These are phyloP conservation scores for Penicillium steckii DNA, from an alignment of 495 filamentous ascomycete genomes.

Conservation along the genomic window DNA sequence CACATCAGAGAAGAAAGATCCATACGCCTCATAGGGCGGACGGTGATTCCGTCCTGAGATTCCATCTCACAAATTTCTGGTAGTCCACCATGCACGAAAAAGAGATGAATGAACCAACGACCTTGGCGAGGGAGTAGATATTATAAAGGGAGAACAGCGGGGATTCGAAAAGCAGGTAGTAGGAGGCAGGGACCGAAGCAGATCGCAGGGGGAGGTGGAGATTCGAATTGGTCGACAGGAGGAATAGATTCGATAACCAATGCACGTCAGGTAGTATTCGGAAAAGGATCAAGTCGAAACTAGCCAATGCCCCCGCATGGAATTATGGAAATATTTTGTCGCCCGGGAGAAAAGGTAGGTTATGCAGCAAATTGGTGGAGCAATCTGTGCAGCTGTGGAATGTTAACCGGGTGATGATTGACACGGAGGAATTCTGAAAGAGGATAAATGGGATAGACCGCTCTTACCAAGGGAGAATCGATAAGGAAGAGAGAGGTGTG, in stretches of 20 bases:
- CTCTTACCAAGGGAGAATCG: conserved; percentile 8
- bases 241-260: conserved; percentile 9
- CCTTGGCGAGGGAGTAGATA: conserved; percentile 1
- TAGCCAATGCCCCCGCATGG: conserved; percentile 12
- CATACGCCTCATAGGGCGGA: conserved; percentile 57
- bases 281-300: conserved; percentile 9
- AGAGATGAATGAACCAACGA: background rate
- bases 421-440: conserved; percentile 7
- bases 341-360: conserved; percentile 28
- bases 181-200: conserved; percentile 4
- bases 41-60: conserved; percentile 50
- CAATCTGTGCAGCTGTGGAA: conserved; percentile 26
- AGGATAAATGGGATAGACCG: conserved; percentile 6
- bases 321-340: conserved; percentile 24
- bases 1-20: background rate
- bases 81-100: conserved; percentile 32
- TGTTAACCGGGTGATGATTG: conserved; percentile 21
- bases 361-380: conserved; percentile 25
- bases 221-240: conserved; percentile 3
- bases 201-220: conserved; percentile 6
- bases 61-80: conserved; percentile 42
- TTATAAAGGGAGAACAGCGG: background rate
- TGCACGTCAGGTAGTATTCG: conserved; percentile 12
- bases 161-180: background rate
- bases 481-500: conserved; percentile 17